Evolutionary conservation across 306 rosid species (phyloP).

Genomic region (Hippophae gyantsensis): DNA sequence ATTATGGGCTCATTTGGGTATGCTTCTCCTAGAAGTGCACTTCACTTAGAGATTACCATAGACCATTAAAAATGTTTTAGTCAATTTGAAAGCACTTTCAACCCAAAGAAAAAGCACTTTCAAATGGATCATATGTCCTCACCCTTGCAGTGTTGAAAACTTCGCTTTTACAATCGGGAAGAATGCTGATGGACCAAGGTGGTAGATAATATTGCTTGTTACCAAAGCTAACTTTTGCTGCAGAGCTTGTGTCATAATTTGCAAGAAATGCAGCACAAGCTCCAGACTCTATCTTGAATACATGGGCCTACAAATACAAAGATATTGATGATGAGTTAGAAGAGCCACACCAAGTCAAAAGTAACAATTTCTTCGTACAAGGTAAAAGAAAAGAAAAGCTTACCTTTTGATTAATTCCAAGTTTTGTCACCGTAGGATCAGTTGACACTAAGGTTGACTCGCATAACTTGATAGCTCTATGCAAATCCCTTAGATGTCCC

Average conservation of each 20-base stretch:
- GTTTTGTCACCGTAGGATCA: constrained; percentile 59
- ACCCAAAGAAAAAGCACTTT: too few relatives aligned
- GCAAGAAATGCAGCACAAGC: constrained; percentile 81
- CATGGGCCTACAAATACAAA: constrained; percentile 49
- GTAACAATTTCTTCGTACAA: constrained; percentile 4
- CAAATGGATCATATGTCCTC: constrained; percentile 14
- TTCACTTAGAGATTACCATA: too few relatives aligned
- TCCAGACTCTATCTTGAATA: constrained; percentile 43
- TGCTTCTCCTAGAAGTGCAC: too few relatives aligned
- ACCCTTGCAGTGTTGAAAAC: constrained; percentile 88
- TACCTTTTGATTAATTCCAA: constrained; percentile 72
- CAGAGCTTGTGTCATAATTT: constrained; percentile 47
- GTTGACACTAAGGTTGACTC: constrained; percentile 61
- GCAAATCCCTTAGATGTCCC: constrained; percentile 87
- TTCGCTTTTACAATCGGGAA: constrained; percentile 85
- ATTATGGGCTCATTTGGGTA: too few relatives aligned
- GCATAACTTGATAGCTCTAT: constrained; percentile 66
- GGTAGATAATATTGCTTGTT: constrained; percentile 59
- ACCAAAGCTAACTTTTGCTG: constrained; percentile 53
- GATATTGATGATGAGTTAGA: constrained; percentile 6
- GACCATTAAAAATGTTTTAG: too few relatives aligned
- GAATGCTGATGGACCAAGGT: constrained; percentile 89
- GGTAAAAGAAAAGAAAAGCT: constrained; percentile 1
- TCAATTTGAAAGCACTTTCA: too few relatives aligned
- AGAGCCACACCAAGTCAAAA: not conserved